Base-by-base conservation (phyloP, 202 grass and related monocot genomes). In the Carex arenaria region DNA sequence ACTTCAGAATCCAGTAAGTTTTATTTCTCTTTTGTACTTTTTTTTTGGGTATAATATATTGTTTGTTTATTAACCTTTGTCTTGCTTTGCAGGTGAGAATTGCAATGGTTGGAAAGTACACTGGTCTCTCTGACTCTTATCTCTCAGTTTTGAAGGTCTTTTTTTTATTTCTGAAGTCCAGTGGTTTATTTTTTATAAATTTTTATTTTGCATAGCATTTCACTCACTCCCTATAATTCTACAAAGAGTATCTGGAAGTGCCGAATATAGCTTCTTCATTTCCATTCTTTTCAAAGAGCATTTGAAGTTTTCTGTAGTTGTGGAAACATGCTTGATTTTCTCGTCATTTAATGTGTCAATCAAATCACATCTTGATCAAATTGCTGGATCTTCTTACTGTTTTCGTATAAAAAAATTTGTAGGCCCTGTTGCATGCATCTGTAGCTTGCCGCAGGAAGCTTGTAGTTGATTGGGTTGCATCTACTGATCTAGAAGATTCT, bases 61-160 rank as follows among this genome's bases (percentile, higher is more conserved):
- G 23, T 52, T 85, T 30, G 64, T 88, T 15, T 23, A 38, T 84
- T 26, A 61, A 80, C 71, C 69, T 73, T 63, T 86, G 4, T 12
- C 43, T 85, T 13, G 70, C 10, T 62, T 88, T 90, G 68, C 85
- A 98, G 95, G 93, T 99, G 52, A 89, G 88, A 64, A 95, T 99
- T 90, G 96, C 93, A 75, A 99, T 99, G 93, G 96, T 99, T 4
- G 96, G 96, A 67, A 99, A 99, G 82, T 99, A 99, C 86, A 99
- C 88, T 85, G 96, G 96, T 13, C 80, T 99, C 42, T 95, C 91
- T 55, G 96, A 99, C 90, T 99, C 96, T 2, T 99, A 99, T 83
- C 96, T 99, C 62, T 95, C 96, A 0, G 96, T 99, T 45, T 82
- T 99, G 81, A 95, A 93, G 82, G 96, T 96, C 11, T 62, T 66